Evolutionary conservation across 75 land plant species (phyloP).

Genomic region (Selaginella moellendorffii): DNA sequence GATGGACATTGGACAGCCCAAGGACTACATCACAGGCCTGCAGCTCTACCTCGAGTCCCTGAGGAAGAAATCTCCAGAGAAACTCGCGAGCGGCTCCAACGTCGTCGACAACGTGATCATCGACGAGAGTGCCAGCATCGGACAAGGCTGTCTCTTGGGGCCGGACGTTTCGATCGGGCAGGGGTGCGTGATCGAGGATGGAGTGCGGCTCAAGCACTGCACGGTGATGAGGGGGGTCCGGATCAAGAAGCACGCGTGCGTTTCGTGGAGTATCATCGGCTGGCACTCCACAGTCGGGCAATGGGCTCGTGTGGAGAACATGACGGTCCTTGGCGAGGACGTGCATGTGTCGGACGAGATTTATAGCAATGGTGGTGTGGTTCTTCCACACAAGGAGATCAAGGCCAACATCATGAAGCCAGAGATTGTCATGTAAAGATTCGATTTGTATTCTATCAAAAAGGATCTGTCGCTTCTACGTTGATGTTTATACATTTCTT

Average conservation of each 20-base stretch:
- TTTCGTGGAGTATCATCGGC: constrained; percentile 78
- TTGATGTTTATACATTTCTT: too few relatives aligned
- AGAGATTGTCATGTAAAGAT: constrained; percentile 72
- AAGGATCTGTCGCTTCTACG: too few relatives aligned
- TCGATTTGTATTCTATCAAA: too few relatives aligned
- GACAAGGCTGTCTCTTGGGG: constrained; percentile 87
- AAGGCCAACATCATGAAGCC: constrained; percentile 75
- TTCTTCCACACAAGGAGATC: constrained; percentile 90
- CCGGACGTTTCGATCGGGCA: constrained; percentile 93
- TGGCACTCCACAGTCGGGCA: constrained; percentile 94
- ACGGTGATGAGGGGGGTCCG: constrained; percentile 85
- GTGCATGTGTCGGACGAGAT: constrained; percentile 81
- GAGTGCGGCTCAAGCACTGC: constrained; percentile 81
- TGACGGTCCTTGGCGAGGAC: constrained; percentile 91
- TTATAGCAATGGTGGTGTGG: constrained; percentile 81
- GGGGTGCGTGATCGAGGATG: constrained; percentile 63
- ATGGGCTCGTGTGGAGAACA: constrained; percentile 89
- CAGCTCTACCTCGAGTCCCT: constrained; percentile 65
- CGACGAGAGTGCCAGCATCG: constrained; percentile 56
- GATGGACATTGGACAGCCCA: constrained; percentile 94
- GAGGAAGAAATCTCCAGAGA: constrained; percentile 42
- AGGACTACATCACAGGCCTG: constrained; percentile 79
- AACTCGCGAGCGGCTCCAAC: constrained; percentile 41
- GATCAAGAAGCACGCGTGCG: constrained; percentile 80
- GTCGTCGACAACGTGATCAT: constrained; percentile 72